phyloP scores from a whole-genome alignment of 176 grass and related monocot species.

The Coix lacrymajobi region DNA sequence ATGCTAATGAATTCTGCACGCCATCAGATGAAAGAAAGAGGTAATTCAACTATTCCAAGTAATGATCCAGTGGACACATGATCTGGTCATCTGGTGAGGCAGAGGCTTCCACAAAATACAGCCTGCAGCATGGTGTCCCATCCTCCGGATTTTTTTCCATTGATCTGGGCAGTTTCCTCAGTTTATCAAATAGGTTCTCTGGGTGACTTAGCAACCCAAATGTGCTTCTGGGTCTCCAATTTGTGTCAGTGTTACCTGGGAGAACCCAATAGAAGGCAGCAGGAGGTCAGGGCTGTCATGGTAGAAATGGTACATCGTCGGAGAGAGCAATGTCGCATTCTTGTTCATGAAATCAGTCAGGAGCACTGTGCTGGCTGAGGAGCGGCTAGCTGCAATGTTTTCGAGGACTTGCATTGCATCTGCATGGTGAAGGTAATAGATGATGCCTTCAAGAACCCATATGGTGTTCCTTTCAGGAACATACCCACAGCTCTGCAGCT shows the following conservation, averaged over 20 bases:
- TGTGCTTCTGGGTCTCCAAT: conserved; percentile 83
- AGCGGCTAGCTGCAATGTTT: conserved; percentile 47
- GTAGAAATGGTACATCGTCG: conserved; percentile 81
- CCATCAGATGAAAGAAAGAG: conserved; percentile 25
- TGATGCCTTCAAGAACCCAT: conserved; percentile 95
- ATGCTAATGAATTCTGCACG: conserved; percentile 12
- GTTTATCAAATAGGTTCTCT: conserved; percentile 86
- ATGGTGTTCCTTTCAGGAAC: conserved; percentile 65
- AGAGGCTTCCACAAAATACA: conserved; percentile 92
- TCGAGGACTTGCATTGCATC: conserved; percentile 79
- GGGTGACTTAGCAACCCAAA: conserved; percentile 81
- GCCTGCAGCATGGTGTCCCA: conserved; percentile 69
- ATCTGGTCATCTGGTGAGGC: conserved; percentile 38
- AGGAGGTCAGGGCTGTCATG: conserved; percentile 84
- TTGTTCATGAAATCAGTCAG: conserved; percentile 96
- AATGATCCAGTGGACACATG: conserved; percentile 20
- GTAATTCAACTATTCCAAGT: conserved; percentile 17
- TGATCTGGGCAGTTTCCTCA: conserved; percentile 83
- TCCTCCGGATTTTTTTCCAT: conserved; percentile 66
- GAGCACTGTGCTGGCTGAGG: conserved; percentile 36
- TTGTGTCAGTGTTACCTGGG: conserved; percentile 64
- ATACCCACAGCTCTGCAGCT: conserved; percentile 69
- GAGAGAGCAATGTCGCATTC: conserved; percentile 49
- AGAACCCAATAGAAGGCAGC: conserved; percentile 70
- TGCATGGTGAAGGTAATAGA: conserved; percentile 74